phyloP scores from a whole-genome alignment of 805 yeast genomes.

The Lipomyces mesembrius region DNA sequence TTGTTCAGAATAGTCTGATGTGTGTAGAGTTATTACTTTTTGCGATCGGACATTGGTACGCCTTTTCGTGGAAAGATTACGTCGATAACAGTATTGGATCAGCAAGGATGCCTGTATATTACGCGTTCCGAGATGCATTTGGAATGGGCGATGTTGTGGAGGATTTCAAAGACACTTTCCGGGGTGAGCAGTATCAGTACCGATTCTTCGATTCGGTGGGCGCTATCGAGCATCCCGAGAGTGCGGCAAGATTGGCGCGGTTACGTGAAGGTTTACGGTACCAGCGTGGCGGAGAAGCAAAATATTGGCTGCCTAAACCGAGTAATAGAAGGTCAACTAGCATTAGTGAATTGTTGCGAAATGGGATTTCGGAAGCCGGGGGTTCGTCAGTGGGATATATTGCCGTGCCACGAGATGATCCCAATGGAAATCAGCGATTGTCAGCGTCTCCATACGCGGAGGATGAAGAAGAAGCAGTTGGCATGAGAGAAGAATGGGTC shows the following conservation, averaged over 20 bases:
- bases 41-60: constrained; percentile 84
- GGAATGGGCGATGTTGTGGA: constrained; percentile 76
- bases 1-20: constrained; percentile 76
- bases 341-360: constrained; percentile 6
- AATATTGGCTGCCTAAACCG: constrained; percentile 71
- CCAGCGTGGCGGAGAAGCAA: constrained; percentile 73
- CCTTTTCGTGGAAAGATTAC: constrained; percentile 80
- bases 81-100: constrained; percentile 68
- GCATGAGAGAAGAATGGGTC: constrained; percentile 20
- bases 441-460: background rate
- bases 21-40: constrained; percentile 85
- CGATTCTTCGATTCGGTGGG: constrained; percentile 82
- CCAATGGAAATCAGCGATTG: background rate
- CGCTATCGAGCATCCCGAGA: constrained; percentile 71
- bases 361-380: constrained; percentile 9
- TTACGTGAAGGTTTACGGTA: constrained; percentile 84
- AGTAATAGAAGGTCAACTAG: constrained; percentile 15
- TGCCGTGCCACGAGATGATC: constrained; percentile 12
- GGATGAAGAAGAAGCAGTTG: background rate
- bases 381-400: constrained; percentile 20
- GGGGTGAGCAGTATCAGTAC: constrained; percentile 78
- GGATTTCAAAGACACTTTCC: constrained; percentile 72
- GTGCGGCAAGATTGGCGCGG: constrained; percentile 65
- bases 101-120: constrained; percentile 60
- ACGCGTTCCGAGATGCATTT: constrained; percentile 76